phyloP scores from a whole-genome alignment of 2,329 filamentous ascomycete species.

The Uncinocarpus reesii region DNA sequence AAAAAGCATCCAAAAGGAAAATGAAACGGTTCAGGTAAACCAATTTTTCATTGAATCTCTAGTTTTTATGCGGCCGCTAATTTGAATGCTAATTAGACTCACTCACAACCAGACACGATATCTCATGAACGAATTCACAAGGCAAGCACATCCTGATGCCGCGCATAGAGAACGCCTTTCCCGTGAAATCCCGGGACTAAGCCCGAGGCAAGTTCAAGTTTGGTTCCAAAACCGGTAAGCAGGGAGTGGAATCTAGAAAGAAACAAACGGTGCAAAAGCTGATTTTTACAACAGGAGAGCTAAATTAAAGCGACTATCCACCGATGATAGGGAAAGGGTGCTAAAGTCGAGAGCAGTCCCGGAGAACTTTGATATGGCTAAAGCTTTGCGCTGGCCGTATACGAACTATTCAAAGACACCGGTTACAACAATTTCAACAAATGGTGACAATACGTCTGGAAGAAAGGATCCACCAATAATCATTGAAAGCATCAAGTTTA shows the following conservation, averaged over 20 bases:
- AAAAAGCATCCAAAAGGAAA: constrained; percentile 31
- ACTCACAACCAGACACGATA: constrained; percentile 97
- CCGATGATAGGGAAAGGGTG: constrained; percentile 52
- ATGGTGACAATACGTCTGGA: background rate
- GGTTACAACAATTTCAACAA: constrained; percentile 33
- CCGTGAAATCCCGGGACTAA: constrained; percentile 80
- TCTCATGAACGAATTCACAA: constrained; percentile 91
- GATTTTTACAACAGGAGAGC: constrained; percentile 39
- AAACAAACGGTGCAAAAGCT: background rate
- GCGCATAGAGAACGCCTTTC: constrained; percentile 79
- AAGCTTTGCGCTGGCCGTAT: constrained; percentile 48
- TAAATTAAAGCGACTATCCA: constrained; percentile 52
- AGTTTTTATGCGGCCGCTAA: background rate
- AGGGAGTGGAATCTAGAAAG: background rate
- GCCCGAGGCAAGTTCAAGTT: constrained; percentile 86
- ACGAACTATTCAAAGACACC: constrained; percentile 41
- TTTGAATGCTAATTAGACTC: constrained; percentile 46
- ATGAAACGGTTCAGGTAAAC: constrained; percentile 37
- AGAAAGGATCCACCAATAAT: constrained; percentile 30
- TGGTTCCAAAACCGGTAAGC: constrained; percentile 95
- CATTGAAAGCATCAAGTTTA: constrained; percentile 27
- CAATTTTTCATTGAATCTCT: constrained; percentile 67
- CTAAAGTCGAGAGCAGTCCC: constrained; percentile 50
- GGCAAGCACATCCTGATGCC: constrained; percentile 87
- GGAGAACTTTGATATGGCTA: constrained; percentile 51